Percentiles rank a stretch among this genome's conserved stretches.
phyloP scores from a whole-genome alignment of 805 yeast genomes.

The Kodamaea leandrae region DNA sequence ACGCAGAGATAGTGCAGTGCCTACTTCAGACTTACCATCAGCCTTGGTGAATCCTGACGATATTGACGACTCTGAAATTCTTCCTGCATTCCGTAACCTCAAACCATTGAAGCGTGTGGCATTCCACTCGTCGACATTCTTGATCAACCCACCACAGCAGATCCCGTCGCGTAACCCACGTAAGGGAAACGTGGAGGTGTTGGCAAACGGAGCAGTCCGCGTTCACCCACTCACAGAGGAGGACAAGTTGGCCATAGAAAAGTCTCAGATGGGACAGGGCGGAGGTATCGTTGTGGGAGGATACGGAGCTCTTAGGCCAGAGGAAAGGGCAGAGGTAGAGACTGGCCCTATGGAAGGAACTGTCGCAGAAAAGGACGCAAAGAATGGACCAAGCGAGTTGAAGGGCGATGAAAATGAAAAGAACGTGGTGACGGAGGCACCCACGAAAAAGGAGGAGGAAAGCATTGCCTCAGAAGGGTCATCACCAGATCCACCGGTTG shows the following conservation, averaged over 20 bases:
- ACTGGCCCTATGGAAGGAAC: not conserved
- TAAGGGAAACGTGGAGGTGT: conserved; percentile 66
- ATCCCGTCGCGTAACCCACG: conserved; percentile 84
- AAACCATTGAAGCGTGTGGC: conserved; percentile 43
- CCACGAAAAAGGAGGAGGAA: conserved; percentile 16
- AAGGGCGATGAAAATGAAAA: not conserved
- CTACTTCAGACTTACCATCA: conserved; percentile 3
- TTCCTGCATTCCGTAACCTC: conserved; percentile 29
- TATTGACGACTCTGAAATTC: conserved; percentile 3
- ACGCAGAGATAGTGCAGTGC: conserved; percentile 4
- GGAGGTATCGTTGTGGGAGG: conserved; percentile 81
- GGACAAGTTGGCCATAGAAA: conserved; percentile 45
- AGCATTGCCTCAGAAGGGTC: too few species aligned
- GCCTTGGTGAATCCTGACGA: conserved; percentile 6
- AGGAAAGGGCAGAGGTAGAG: not conserved
- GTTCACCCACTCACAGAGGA: conserved; percentile 55
- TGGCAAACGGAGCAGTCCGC: conserved; percentile 51
- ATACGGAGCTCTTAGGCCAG: conserved; percentile 50
- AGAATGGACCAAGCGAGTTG: too few species aligned
- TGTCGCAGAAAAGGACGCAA: too few species aligned
- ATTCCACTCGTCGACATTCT: conserved; percentile 40
- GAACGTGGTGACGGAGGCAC: not conserved
- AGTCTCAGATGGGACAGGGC: conserved; percentile 42
- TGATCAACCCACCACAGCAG: conserved; percentile 80
- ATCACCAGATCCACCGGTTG: conserved; percentile 21